Evolutionary conservation across 371 early-diverging fungal species (phyloP).

Genomic region (Apophysomyces ossiformis): DNA sequence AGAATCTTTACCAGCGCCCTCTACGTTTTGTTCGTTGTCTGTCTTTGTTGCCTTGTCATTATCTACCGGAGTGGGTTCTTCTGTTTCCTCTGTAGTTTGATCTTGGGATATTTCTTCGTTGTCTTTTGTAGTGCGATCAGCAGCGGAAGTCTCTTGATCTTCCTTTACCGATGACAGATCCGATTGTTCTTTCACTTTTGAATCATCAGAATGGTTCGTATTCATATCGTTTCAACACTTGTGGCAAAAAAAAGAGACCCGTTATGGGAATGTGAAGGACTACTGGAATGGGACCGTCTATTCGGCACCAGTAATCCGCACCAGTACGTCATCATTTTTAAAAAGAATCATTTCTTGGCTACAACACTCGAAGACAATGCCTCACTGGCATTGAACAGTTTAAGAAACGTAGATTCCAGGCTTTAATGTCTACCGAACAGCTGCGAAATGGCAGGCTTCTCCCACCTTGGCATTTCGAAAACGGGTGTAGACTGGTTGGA

Average conservation of each 20-base stretch:
- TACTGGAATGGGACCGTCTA: too few relatives aligned
- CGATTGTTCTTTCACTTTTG: not conserved
- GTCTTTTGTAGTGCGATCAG: constrained; percentile 5
- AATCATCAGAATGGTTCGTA: not conserved
- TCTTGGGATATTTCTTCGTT: not conserved
- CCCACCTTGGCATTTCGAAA: too few relatives aligned
- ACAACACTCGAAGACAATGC: too few relatives aligned
- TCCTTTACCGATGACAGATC: constrained; percentile 2
- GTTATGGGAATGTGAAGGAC: not conserved
- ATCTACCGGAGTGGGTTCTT: not conserved
- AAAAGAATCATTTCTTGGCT: too few relatives aligned
- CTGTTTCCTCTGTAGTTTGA: not conserved
- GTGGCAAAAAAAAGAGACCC: not conserved
- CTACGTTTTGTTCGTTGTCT: not conserved
- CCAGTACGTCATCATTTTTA: too few relatives aligned
- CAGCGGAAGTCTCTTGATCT: not conserved
- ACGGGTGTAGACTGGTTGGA: too few relatives aligned
- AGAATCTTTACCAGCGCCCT: not conserved
- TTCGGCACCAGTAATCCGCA: not conserved
- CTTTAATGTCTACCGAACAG: too few relatives aligned
- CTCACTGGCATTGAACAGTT: too few relatives aligned
- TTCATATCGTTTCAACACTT: not conserved
- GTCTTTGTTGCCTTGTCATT: not conserved
- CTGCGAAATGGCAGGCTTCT: too few relatives aligned
- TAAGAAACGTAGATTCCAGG: too few relatives aligned